Percentiles rank a stretch among this genome's conserved stretches.
Evolutionary conservation across 352 stramenopile genomes (phyloP).

Genomic region (Aphanomyces invadans): DNA sequence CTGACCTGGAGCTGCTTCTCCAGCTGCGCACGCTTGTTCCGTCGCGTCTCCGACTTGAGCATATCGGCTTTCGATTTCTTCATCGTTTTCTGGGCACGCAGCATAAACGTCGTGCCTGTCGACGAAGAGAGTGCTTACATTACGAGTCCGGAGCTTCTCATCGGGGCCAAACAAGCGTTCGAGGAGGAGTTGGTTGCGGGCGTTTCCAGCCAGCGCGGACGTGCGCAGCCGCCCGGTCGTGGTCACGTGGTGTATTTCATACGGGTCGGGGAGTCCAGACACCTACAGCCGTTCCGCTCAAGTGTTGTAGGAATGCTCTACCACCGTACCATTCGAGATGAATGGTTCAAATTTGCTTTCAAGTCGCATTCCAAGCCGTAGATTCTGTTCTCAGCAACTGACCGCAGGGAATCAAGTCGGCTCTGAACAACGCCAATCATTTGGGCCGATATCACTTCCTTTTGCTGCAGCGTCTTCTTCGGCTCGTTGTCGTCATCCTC

Average conservation of each 20-base stretch:
- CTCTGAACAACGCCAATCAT: constrained; percentile 77
- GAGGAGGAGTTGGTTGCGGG: constrained; percentile 66
- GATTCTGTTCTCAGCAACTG: constrained; percentile 60
- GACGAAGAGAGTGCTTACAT: constrained; percentile 4
- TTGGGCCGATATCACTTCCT: constrained; percentile 64
- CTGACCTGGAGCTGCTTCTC: constrained; percentile 84
- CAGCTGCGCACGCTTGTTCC: constrained; percentile 63
- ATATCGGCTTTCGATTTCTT: constrained; percentile 78
- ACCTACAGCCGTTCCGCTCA: constrained; percentile 19
- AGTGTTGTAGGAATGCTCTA: not conserved
- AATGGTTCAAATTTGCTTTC: constrained; percentile 61
- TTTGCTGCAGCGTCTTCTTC: constrained; percentile 62
- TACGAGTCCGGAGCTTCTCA: constrained; percentile 47
- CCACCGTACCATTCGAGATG: constrained; percentile 57
- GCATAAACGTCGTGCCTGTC: too few relatives aligned
- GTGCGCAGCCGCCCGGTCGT: constrained; percentile 35
- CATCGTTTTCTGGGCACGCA: constrained; percentile 47
- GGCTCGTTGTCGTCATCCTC: constrained; percentile 28
- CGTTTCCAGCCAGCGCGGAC: constrained; percentile 36
- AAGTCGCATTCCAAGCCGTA: constrained; percentile 68
- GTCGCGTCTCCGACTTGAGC: constrained; percentile 62
- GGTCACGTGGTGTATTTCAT: constrained; percentile 39
- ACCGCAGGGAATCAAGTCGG: constrained; percentile 53
- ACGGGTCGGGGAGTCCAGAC: constrained; percentile 47
- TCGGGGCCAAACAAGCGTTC: constrained; percentile 67